Evolutionary conservation across 768 basidiomycete species (phyloP).

Genomic region (Termitomyces sp.): DNA sequence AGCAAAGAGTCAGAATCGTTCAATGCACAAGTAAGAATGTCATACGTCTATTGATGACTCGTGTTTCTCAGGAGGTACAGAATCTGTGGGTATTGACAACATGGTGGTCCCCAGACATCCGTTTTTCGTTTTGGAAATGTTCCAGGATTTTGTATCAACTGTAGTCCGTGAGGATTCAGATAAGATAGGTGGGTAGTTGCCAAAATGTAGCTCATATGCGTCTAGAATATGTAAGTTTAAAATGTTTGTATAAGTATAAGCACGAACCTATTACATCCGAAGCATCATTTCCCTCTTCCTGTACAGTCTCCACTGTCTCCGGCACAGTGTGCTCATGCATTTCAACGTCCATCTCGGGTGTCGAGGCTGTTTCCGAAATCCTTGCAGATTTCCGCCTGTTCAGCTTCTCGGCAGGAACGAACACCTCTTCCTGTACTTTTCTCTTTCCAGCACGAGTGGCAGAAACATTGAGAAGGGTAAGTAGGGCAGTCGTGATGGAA

Average conservation of each 20-base stretch:
- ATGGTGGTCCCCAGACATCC: constrained; percentile 58
- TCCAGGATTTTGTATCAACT: constrained; percentile 59
- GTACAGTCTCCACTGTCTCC: constrained; percentile 11
- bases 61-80: constrained; percentile 21
- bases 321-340: constrained; percentile 8
- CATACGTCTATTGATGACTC: constrained; percentile 29
- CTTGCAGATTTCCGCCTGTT: constrained; percentile 56
- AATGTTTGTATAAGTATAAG: background rate
- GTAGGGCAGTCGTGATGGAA: constrained; percentile 66
- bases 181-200: constrained; percentile 46
- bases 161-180: constrained; percentile 43
- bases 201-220: constrained; percentile 74
- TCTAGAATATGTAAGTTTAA: constrained; percentile 20
- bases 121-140: constrained; percentile 35
- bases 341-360: background rate
- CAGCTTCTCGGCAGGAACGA: constrained; percentile 50
- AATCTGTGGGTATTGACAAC: constrained; percentile 42
- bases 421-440: constrained; percentile 37
- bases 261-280: constrained; percentile 23
- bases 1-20: background rate
- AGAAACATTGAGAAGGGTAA: constrained; percentile 88
- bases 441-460: constrained; percentile 67
- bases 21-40: background rate
- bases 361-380: constrained; percentile 23
- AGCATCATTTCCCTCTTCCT: constrained; percentile 23